Evolutionary conservation across 1,284 basidiomycete genomes (phyloP).

Genomic region (Sanghuangporus weigelae): DNA sequence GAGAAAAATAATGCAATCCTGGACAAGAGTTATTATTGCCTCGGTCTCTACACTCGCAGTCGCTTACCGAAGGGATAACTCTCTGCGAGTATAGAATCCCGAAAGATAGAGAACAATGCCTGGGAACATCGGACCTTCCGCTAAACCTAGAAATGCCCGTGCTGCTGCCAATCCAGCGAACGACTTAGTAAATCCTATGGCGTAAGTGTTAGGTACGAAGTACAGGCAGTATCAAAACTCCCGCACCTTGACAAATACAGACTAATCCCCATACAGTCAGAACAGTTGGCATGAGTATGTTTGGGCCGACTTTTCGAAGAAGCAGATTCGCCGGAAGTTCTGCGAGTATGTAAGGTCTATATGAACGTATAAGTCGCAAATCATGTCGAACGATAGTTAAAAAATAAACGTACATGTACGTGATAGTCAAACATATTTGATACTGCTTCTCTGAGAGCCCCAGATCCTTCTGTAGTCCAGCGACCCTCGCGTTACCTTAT

Average conservation of each 20-base stretch:
- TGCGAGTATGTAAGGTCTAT: slow-evolving; percentile 51
- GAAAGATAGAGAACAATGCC: slow-evolving; percentile 54
- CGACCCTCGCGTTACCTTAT: slow-evolving; percentile 47
- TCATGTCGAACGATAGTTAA: neutral
- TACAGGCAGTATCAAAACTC: slow-evolving; percentile 13
- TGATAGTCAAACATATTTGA: slow-evolving; percentile 45
- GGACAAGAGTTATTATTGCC: slow-evolving; percentile 1
- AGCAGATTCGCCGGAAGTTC: slow-evolving; percentile 57
- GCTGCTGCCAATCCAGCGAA: slow-evolving; percentile 51
- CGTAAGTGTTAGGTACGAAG: neutral
- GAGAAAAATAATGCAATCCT: slow-evolving; percentile 56
- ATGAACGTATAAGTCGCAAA: neutral
- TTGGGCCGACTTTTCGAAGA: slow-evolving; percentile 50
- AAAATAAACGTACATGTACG: slow-evolving; percentile 36
- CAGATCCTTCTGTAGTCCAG: slow-evolving; percentile 49
- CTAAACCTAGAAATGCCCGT: slow-evolving; percentile 60
- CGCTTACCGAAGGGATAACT: slow-evolving; percentile 47
- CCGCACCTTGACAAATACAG: slow-evolving; percentile 44
- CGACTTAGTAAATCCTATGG: slow-evolving; percentile 43
- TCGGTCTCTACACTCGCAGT: neutral
- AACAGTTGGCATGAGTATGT: slow-evolving; percentile 49
- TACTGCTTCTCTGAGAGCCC: slow-evolving; percentile 48
- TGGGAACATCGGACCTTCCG: slow-evolving; percentile 57
- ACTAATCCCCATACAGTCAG: slow-evolving; percentile 53
- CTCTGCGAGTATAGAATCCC: slow-evolving; percentile 51